Percentiles rank a stretch among this genome's conserved stretches.
These are phyloP conservation scores for Circinella umbellata DNA, from an alignment of 371 early-diverging fungal genomes.

Conservation along the genomic window DNA sequence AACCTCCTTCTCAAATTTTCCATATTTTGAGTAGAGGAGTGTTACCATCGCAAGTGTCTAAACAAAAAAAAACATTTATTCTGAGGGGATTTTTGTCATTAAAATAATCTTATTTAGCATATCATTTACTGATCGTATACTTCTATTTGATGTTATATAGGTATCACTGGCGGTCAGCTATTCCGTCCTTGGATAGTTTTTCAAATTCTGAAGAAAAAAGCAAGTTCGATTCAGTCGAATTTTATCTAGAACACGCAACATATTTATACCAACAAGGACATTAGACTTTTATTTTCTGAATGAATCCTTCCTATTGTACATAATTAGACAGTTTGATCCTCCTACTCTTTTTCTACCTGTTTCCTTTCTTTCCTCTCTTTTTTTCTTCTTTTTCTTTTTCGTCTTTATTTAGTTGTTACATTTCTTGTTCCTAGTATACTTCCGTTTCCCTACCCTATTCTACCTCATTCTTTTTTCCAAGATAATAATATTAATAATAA, in stretches of 20 bases:
- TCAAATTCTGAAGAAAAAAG: conserved; percentile 8
- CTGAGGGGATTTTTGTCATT: too few relatives aligned
- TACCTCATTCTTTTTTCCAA: too few relatives aligned
- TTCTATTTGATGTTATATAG: background rate
- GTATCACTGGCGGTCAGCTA: conserved; percentile 4
- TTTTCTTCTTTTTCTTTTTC: background rate
- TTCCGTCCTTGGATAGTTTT: conserved; percentile 4
- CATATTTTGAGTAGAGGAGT: background rate
- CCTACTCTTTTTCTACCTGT: background rate
- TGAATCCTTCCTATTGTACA: background rate
- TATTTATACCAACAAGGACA: conserved; percentile 60
- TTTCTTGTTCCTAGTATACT: background rate
- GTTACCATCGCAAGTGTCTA: conserved; percentile 3
- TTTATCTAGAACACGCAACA: conserved; percentile 80
- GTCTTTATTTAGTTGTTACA: background rate
- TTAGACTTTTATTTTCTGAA: conserved; percentile 11
- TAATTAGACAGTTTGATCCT: background rate
- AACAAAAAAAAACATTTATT: too few relatives aligned
- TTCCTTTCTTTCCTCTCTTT: background rate
- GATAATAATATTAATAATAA: too few relatives aligned
- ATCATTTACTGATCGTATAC: background rate
- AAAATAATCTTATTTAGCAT: background rate
- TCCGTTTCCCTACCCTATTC: too few relatives aligned
- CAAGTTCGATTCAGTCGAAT: conserved; percentile 74
- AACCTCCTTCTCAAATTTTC: background rate